Conservation (phyloP, 164 flowering plant genomes). For the Tinospora cordifolia region DNA sequence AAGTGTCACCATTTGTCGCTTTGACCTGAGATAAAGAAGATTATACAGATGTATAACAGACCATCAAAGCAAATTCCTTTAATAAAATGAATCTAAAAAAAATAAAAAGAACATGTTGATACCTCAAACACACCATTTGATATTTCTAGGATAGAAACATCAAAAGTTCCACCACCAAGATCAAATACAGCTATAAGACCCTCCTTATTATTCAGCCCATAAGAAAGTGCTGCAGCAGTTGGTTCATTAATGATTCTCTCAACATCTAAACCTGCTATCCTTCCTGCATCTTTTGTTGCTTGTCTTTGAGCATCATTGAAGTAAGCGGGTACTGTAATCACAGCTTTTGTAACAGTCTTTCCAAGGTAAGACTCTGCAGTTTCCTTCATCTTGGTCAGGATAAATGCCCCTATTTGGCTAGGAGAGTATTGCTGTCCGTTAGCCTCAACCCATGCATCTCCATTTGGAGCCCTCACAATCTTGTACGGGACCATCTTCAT, state of each 20-base stretch:
- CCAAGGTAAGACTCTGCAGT: slow-evolving; percentile 64
- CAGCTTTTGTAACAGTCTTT: slow-evolving; percentile 51
- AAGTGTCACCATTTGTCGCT: slow-evolving; percentile 80
- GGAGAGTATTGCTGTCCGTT: slow-evolving; percentile 63
- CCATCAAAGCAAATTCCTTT: not conserved
- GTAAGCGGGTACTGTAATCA: slow-evolving; percentile 64
- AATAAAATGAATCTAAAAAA: not conserved
- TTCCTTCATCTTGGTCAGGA: slow-evolving; percentile 68
- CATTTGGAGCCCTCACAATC: slow-evolving; percentile 60
- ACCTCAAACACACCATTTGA: slow-evolving; percentile 75
- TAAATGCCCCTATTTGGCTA: slow-evolving; percentile 65
- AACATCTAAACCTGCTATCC: slow-evolving; percentile 64
- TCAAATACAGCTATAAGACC: slow-evolving; percentile 67
- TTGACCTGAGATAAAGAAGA: slow-evolving; percentile 38
- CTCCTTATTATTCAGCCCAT: slow-evolving; percentile 63
- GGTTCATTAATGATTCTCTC: slow-evolving; percentile 73
- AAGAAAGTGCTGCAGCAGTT: slow-evolving; percentile 69
- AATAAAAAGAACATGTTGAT: not conserved
- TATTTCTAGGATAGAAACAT: slow-evolving; percentile 61
- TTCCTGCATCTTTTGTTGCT: slow-evolving; percentile 74
- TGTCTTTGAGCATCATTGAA: slow-evolving; percentile 74
- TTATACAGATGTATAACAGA: not conserved
- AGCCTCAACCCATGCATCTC: slow-evolving; percentile 74
- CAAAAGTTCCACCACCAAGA: slow-evolving; percentile 81
- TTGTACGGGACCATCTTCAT: slow-evolving; percentile 74